Conservation (phyloP, 78 protist genomes). For the Dictyostelium brefeldianum region DNA sequence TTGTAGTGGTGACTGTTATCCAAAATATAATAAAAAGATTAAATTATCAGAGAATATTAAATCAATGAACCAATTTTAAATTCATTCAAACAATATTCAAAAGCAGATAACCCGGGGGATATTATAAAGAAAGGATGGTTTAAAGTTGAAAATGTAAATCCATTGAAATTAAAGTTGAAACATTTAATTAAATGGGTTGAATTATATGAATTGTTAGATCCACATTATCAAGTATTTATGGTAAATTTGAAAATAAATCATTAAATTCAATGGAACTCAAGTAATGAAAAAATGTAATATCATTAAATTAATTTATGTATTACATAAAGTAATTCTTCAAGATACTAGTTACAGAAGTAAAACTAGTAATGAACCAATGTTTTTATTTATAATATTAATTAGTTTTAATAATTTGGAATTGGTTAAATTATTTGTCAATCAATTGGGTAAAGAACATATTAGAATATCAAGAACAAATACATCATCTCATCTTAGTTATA, state of each 20-base stretch:
- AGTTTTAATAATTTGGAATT: neutral
- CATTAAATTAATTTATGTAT: neutral
- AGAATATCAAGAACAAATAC: no score
- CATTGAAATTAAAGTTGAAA: neutral
- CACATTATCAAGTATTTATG: neutral
- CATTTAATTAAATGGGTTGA: neutral
- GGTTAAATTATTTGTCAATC: neutral
- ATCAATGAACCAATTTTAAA: neutral
- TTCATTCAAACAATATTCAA: no score
- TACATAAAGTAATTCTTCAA: no score
- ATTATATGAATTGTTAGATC: neutral
- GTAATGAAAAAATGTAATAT: neutral
- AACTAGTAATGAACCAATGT: neutral
- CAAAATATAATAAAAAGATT: no score
- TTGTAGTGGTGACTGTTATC: no score
- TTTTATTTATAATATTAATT: neutral
- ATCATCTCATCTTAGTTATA: no score
- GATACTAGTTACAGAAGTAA: no score
- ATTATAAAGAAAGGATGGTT: no score
- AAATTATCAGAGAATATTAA: neutral
- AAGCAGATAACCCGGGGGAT: no score
- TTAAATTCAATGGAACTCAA: neutral
- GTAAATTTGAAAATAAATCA: neutral
- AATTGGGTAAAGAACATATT: neutral
- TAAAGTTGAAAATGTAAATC: no score